A percentile compares a stretch with the other conserved stretches of the same genome.
Conservation (phyloP, 2,329 filamentous ascomycete species). For the Helminthosporium solani region DNA sequence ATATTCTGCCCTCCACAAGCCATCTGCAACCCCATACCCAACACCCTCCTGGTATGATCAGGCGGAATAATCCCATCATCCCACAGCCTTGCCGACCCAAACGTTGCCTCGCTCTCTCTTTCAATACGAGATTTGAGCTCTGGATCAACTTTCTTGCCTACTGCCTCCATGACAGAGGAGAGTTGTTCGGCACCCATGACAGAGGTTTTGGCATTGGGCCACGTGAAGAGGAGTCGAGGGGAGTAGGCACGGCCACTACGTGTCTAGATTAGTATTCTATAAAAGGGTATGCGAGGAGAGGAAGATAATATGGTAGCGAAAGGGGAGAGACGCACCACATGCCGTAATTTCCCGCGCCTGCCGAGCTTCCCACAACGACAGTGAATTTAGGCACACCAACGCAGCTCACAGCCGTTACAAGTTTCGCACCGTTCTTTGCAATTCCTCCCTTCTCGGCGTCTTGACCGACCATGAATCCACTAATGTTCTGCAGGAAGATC, state of each 20-base stretch:
- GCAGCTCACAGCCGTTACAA: conserved; percentile 92
- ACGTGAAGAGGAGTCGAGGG: conserved; percentile 92
- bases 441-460: conserved; percentile 93
- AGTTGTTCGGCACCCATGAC: conserved; percentile 97
- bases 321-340: conserved; percentile 67
- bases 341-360: conserved; percentile 94
- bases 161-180: conserved; percentile 88
- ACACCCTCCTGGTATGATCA: conserved; percentile 50
- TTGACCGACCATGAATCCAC: conserved; percentile 95
- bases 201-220: conserved; percentile 93
- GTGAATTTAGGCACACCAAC: conserved; percentile 96
- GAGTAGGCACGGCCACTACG: conserved; percentile 79
- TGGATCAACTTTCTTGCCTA: conserved; percentile 79
- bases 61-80: conserved; percentile 58
- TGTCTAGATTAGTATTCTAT: background rate
- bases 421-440: conserved; percentile 95
- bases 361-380: conserved; percentile 89
- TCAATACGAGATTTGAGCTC: conserved; percentile 83
- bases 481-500: conserved; percentile 94
- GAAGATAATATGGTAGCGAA: too few species aligned
- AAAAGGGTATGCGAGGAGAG: background rate
- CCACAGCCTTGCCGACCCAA: conserved; percentile 87
- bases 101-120: conserved; percentile 82
- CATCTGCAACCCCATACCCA: conserved; percentile 51
- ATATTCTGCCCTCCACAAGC: conserved; percentile 45